These are phyloP conservation scores for Papilionanthe hybrid DNA, from an alignment of 116 monocot genomes.

Conservation along the genomic window DNA sequence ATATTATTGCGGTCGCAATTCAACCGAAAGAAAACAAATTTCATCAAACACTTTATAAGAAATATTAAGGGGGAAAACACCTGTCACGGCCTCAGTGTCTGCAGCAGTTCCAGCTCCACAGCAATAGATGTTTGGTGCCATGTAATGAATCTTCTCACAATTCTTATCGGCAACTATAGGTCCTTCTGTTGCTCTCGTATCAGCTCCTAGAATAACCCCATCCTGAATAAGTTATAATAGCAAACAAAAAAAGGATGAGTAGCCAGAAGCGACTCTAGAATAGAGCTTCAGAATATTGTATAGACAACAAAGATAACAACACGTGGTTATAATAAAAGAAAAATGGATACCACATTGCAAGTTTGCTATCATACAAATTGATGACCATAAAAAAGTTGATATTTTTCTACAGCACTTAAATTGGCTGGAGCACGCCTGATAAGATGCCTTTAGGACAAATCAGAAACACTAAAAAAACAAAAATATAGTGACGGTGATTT, in stretches of 20 bases:
- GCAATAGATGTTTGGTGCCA: slow-evolving; percentile 98
- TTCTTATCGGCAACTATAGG: slow-evolving; percentile 99
- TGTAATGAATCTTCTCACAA: slow-evolving; percentile 96
- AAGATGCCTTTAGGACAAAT: neutral
- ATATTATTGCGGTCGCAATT: neutral
- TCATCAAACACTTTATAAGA: neutral
- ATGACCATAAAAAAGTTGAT: neutral
- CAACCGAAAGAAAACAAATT: neutral
- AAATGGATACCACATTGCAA: neutral
- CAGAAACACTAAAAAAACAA: neutral
- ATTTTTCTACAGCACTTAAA: neutral
- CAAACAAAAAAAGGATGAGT: neutral
- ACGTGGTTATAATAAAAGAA: neutral
- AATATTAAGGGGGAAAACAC: slow-evolving; percentile 15
- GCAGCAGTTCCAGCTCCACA: slow-evolving; percentile 99
- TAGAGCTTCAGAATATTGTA: neutral
- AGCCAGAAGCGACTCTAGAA: too few relatives aligned
- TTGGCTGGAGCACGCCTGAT: neutral
- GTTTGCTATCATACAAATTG: neutral
- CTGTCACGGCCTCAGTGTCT: slow-evolving; percentile 97
- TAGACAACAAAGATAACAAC: neutral
- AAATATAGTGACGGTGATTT: neutral
- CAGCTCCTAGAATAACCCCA: slow-evolving; percentile 95
- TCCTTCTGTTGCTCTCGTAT: slow-evolving; percentile 97
- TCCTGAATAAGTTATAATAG: slow-evolving; percentile 41